Percentiles rank a stretch among this genome's conserved stretches.
Evolutionary conservation across 1,139 yeast genomes (phyloP).

Genomic region (Yamadazyma pseudoaaseri): DNA sequence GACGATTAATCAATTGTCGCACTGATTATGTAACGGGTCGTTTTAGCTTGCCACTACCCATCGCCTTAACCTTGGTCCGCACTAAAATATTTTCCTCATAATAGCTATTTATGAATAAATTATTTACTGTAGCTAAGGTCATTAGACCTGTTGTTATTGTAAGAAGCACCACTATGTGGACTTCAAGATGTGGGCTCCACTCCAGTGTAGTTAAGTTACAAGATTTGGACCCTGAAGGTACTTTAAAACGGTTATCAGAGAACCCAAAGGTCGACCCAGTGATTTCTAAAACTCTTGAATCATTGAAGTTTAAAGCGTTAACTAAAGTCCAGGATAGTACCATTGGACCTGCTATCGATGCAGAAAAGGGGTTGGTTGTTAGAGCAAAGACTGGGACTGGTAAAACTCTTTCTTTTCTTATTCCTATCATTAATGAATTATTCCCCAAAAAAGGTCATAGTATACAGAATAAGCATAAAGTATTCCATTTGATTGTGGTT

Average conservation of each 20-base stretch:
- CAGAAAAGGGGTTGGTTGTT: constrained; percentile 67
- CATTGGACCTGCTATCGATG: constrained; percentile 61
- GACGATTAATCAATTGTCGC: not conserved
- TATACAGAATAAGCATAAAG: constrained; percentile 27
- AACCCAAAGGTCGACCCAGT: constrained; percentile 15
- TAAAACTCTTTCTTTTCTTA: constrained; percentile 83
- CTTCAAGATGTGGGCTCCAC: too few relatives aligned
- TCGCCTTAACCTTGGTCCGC: too few relatives aligned
- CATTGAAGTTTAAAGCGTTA: constrained; percentile 47
- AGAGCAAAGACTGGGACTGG: constrained; percentile 97
- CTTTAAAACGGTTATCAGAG: constrained; percentile 14
- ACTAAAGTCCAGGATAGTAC: constrained; percentile 83
- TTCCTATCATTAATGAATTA: constrained; percentile 58
- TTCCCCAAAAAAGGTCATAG: constrained; percentile 12
- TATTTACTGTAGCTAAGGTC: too few relatives aligned
- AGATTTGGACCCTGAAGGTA: constrained; percentile 10
- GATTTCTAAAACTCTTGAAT: constrained; percentile 30
- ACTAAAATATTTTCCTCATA: too few relatives aligned
- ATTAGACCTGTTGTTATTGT: too few relatives aligned
- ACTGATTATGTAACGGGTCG: too few relatives aligned
- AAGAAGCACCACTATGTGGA: too few relatives aligned
- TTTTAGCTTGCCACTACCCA: too few relatives aligned
- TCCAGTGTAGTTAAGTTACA: too few relatives aligned
- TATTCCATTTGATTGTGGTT: constrained; percentile 68
- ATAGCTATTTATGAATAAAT: too few relatives aligned